phyloP scores from a whole-genome alignment of 1,139 yeast species.

The Kurtzmaniella quercitrusa region DNA sequence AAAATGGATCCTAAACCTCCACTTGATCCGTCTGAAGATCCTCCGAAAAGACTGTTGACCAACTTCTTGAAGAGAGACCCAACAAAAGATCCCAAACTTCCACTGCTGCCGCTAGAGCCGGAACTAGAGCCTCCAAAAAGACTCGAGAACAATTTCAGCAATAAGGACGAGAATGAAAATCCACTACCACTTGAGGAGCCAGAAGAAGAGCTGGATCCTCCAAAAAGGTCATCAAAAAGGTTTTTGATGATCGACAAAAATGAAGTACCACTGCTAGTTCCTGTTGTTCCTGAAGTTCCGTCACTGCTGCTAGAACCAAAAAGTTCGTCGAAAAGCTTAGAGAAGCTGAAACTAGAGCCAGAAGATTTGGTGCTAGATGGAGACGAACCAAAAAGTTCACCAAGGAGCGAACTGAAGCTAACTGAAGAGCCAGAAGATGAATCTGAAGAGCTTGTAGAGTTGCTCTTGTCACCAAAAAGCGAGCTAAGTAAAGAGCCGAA shows the following conservation, averaged over 20 bases:
- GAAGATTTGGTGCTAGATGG: constrained; percentile 2
- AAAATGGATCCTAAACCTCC: neutral
- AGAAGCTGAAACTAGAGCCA: constrained; percentile 10
- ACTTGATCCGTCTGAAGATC: neutral
- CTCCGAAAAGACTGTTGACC: constrained; percentile 2
- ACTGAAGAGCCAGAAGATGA: constrained; percentile 7
- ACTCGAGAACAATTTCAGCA: neutral
- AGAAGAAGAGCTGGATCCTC: neutral
- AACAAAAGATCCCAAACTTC: neutral
- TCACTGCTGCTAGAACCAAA: constrained; percentile 7
- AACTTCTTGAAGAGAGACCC: constrained; percentile 1
- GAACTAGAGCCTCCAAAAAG: neutral
- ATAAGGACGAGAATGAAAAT: neutral
- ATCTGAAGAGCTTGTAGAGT: constrained; percentile 8
- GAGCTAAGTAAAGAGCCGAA: constrained; percentile 11
- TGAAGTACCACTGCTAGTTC: neutral
- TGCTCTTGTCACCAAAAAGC: constrained; percentile 10
- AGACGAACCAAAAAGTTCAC: constrained; percentile 9
- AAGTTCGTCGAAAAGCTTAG: constrained; percentile 8
- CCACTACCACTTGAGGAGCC: neutral
- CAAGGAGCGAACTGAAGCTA: constrained; percentile 11
- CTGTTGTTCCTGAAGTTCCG: constrained; percentile 6
- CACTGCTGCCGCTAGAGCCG: constrained; percentile 1
- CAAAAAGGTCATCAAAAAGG: constrained; percentile 2
- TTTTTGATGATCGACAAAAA: neutral